Conservation (phyloP, 345 rosid genomes). For the Trapa incisa region DNA sequence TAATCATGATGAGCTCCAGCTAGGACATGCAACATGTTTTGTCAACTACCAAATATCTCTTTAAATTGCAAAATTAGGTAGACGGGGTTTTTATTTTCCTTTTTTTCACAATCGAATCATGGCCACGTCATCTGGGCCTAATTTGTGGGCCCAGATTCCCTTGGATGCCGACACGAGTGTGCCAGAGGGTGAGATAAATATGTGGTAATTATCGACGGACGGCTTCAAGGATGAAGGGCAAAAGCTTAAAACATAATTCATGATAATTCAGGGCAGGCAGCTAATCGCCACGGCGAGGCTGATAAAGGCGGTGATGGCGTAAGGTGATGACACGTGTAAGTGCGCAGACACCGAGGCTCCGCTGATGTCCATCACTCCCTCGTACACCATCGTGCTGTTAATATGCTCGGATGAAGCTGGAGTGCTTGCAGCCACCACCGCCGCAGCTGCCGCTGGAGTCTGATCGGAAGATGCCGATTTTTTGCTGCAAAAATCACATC, state of each 20-base stretch:
- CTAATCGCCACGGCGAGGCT: constrained; percentile 26
- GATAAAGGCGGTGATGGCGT: constrained; percentile 4
- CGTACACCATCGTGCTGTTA: constrained; percentile 52
- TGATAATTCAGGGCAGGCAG: constrained; percentile 13
- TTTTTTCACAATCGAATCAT: too few species aligned
- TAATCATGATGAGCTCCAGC: too few species aligned
- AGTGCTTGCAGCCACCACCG: background rate
- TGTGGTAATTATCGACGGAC: too few species aligned
- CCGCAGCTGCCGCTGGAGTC: constrained; percentile 7
- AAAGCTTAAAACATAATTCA: too few species aligned
- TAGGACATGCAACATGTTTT: too few species aligned
- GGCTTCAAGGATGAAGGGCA: too few species aligned
- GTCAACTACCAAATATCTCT: too few species aligned
- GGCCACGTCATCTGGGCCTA: constrained; percentile 13
- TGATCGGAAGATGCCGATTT: constrained; percentile 51
- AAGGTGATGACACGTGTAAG: constrained; percentile 8
- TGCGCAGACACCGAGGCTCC: constrained; percentile 29
- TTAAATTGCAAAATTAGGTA: too few species aligned
- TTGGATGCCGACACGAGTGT: too few species aligned
- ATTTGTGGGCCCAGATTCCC: too few species aligned
- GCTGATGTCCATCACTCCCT: constrained; percentile 41
- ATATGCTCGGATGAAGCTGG: constrained; percentile 7
- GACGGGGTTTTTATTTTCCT: too few species aligned
- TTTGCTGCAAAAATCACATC: constrained; percentile 37
- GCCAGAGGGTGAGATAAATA: too few species aligned